Evolutionary conservation across 495 filamentous ascomycete species (phyloP).

Genomic region (Penicillium verhagenii): DNA sequence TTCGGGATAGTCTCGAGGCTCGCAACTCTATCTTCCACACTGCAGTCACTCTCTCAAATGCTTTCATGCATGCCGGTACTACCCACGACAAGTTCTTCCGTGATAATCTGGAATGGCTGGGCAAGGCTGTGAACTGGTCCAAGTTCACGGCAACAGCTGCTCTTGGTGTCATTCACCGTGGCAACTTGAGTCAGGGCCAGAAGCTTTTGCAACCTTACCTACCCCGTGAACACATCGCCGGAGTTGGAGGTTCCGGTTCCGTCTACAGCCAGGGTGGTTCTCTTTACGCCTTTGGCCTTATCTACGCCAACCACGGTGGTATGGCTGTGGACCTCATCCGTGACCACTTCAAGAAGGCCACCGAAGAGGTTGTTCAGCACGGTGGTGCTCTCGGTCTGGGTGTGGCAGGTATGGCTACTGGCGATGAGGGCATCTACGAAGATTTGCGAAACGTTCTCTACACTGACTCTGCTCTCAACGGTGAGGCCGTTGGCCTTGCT

Average conservation of each 20-base stretch:
- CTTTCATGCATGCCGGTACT: constrained; percentile 99
- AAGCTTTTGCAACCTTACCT: constrained; percentile 95
- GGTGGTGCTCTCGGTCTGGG: constrained; percentile 93
- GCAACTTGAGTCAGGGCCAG: constrained; percentile 87
- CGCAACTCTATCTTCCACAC: constrained; percentile 98
- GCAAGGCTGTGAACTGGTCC: constrained; percentile 99
- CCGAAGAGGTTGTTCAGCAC: constrained; percentile 95
- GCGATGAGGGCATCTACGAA: constrained; percentile 85
- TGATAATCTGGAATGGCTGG: constrained; percentile 96
- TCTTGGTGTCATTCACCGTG: constrained; percentile 92
- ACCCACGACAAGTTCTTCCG: constrained; percentile 97
- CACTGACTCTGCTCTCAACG: constrained; percentile 90
- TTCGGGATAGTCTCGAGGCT: constrained; percentile 90
- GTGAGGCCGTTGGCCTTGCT: constrained; percentile 90
- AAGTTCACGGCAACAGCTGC: constrained; percentile 99
- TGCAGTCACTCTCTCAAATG: constrained; percentile 93
- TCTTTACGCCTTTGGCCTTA: constrained; percentile 91
- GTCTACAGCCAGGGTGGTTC: constrained; percentile 95
- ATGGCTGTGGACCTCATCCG: constrained; percentile 87
- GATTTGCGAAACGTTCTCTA: constrained; percentile 84
- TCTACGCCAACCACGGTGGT: constrained; percentile 96
- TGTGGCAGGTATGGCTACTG: constrained; percentile 96
- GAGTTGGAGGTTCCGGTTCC: constrained; percentile 68
- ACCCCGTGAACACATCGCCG: constrained; percentile 63
- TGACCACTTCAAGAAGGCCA: constrained; percentile 78